Conservation (phyloP, 768 basidiomycete species). For the Podaxis sp. region DNA sequence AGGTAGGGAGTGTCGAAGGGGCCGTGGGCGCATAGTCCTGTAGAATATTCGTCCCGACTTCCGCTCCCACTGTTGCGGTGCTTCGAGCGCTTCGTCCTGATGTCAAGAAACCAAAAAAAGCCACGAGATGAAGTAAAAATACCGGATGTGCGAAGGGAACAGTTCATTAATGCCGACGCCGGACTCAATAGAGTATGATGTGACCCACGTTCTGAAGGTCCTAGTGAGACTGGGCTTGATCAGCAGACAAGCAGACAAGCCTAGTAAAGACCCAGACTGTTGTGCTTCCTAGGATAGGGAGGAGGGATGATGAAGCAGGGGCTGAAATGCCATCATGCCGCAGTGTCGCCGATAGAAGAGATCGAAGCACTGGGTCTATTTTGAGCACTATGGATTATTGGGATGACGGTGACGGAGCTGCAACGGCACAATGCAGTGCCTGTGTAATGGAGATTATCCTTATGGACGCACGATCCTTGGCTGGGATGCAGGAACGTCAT, state of each 20-base stretch:
- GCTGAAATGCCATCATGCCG: conserved; percentile 7
- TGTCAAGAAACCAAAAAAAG: conserved; percentile 1
- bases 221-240: not conserved
- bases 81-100: not conserved
- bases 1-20: not conserved
- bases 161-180: not conserved
- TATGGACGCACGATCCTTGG: not conserved
- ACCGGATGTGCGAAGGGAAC: conserved; percentile 6
- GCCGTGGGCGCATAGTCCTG: not conserved
- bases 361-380: not conserved
- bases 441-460: not conserved
- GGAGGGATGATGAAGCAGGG: not conserved
- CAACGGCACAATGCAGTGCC: not conserved
- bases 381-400: not conserved
- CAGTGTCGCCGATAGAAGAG: conserved; percentile 2
- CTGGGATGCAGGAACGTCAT: not conserved
- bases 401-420: not conserved
- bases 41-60: not conserved
- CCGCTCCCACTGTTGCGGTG: not conserved
- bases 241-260: not conserved
- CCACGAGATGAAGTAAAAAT: not conserved
- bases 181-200: conserved; percentile 4
- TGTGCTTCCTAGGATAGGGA: not conserved
- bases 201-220: not conserved
- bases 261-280: not conserved